These are phyloP conservation scores for Blastomyces percursus DNA, from an alignment of 2,329 filamentous ascomycete genomes.

Conservation along the genomic window DNA sequence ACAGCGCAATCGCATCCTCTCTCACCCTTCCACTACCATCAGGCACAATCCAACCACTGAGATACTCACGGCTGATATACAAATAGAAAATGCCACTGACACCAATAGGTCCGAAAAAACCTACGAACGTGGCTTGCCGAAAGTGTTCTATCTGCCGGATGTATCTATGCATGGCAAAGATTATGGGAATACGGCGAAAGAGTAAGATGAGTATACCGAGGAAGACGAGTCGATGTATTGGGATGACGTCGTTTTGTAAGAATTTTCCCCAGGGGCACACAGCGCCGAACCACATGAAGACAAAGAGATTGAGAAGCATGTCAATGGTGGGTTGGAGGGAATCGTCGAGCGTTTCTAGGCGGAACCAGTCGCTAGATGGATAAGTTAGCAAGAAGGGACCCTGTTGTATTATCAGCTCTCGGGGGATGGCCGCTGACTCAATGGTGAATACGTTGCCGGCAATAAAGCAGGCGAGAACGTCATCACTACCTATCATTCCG, in stretches of 20 bases:
- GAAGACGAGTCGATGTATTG: conserved; percentile 59
- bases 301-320: conserved; percentile 78
- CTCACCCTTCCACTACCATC: conserved; percentile 50
- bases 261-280: conserved; percentile 73
- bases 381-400: conserved; percentile 12
- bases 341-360: conserved; percentile 77
- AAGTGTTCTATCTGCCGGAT: conserved; percentile 69
- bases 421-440: conserved; percentile 44
- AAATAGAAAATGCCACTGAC: conserved; percentile 87
- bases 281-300: conserved; percentile 88
- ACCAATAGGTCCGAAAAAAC: conserved; percentile 88
- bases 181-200: conserved; percentile 64
- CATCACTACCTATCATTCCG: conserved; percentile 76
- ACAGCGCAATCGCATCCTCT: conserved; percentile 54
- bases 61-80: conserved; percentile 67
- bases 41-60: conserved; percentile 36
- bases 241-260: conserved; percentile 54
- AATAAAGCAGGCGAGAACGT: conserved; percentile 84
- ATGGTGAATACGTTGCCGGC: conserved; percentile 85
- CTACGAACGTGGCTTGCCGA: conserved; percentile 71
- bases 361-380: conserved; percentile 67
- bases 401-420: not conserved
- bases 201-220: conserved; percentile 68
- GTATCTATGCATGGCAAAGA: conserved; percentile 60
- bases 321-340: conserved; percentile 90